Evolutionary conservation across 1,284 basidiomycete species (phyloP).

Genomic region (Ceratobasidium sp.): DNA sequence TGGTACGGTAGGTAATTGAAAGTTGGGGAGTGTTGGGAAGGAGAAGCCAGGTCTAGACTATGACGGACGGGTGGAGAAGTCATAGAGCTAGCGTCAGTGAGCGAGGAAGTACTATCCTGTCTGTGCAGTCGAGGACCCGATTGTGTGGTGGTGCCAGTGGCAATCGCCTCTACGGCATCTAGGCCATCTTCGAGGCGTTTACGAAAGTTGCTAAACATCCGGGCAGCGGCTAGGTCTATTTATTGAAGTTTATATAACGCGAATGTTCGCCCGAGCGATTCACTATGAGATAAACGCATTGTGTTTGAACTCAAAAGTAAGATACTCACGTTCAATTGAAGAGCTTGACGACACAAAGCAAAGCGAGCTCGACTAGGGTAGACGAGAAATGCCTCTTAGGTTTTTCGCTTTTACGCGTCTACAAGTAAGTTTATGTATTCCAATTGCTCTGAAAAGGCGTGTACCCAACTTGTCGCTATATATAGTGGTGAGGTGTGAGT

Average conservation of each 20-base stretch:
- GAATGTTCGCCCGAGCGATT: not conserved
- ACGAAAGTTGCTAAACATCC: slow-evolving; percentile 42
- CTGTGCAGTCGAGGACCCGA: slow-evolving; percentile 32
- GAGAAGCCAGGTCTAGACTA: slow-evolving; percentile 17
- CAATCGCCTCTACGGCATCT: slow-evolving; percentile 50
- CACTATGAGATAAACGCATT: not conserved
- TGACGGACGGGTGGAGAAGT: slow-evolving; percentile 35
- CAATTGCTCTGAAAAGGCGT: too few species aligned
- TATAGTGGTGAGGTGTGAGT: too few species aligned
- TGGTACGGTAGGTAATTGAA: slow-evolving; percentile 38
- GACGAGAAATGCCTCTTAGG: not conserved
- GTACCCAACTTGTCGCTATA: too few species aligned
- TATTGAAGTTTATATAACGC: not conserved
- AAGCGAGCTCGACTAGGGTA: not conserved
- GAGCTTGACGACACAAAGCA: not conserved
- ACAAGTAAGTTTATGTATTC: too few species aligned
- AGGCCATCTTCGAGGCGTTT: slow-evolving; percentile 50
- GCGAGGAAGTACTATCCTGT: slow-evolving; percentile 26
- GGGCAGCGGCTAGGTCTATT: not conserved
- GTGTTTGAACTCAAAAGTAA: slow-evolving; percentile 6
- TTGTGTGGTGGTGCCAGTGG: slow-evolving; percentile 30
- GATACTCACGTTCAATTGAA: slow-evolving; percentile 7
- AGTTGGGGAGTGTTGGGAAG: slow-evolving; percentile 34
- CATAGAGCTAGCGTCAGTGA: slow-evolving; percentile 6
- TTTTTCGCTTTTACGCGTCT: not conserved